phyloP scores from a whole-genome alignment of 345 rosid genomes.

The Brassica nigra region DNA sequence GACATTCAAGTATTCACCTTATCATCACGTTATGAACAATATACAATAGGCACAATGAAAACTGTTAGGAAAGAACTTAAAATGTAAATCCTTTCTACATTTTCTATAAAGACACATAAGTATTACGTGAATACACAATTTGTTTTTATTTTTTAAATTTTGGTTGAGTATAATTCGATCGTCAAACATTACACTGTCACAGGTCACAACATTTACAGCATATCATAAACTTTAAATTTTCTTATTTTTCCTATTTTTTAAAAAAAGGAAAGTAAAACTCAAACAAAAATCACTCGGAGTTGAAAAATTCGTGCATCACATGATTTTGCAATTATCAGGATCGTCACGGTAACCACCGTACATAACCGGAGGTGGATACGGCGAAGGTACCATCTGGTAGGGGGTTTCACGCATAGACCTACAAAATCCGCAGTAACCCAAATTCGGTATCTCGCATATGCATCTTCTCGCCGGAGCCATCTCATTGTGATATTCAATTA shows the following conservation, averaged over 20 bases:
- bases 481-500: background rate
- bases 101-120: background rate
- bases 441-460: slow-evolving; percentile 28
- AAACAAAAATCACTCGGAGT: background rate
- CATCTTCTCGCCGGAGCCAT: slow-evolving; percentile 27
- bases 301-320: slow-evolving; percentile 19
- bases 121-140: background rate
- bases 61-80: background rate
- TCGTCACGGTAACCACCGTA: slow-evolving; percentile 16
- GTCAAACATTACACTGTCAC: too few relatives aligned
- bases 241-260: background rate
- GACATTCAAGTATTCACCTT: too few relatives aligned
- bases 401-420: background rate
- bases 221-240: background rate
- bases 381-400: background rate
- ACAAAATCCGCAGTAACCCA: slow-evolving; percentile 35
- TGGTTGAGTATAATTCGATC: background rate
- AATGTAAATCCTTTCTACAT: background rate
- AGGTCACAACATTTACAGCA: background rate
- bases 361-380: slow-evolving; percentile 2
- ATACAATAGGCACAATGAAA: background rate
- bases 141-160: background rate
- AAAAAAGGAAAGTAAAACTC: background rate
- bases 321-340: background rate
- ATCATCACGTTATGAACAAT: background rate